phyloP scores from a whole-genome alignment of 192 early-diverging fungal genomes.

The Rhizophagus prolifer region DNA sequence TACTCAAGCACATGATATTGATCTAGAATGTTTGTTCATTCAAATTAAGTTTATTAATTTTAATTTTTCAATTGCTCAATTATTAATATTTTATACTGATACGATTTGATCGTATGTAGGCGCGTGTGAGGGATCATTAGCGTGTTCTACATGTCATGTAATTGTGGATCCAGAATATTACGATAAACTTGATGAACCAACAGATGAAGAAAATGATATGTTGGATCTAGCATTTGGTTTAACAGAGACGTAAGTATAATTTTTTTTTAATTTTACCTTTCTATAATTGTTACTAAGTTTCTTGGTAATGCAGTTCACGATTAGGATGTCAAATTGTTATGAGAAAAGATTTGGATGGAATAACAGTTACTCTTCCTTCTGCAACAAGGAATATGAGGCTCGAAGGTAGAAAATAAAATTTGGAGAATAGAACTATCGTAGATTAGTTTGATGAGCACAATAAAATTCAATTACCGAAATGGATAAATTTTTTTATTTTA shows the following conservation, averaged over 20 bases:
- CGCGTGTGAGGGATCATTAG: conserved; percentile 94
- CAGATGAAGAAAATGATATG: conserved; percentile 99
- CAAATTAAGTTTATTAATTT: background rate
- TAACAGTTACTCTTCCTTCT: conserved; percentile 84
- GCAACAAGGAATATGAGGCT: conserved; percentile 74
- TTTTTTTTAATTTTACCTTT: background rate
- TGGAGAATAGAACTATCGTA: background rate
- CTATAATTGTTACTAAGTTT: background rate
- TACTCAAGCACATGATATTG: conserved; percentile 87
- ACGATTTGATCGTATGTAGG: conserved; percentile 40
- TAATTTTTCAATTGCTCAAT: background rate
- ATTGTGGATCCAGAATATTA: conserved; percentile 80
- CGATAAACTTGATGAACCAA: conserved; percentile 85
- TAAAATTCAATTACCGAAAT: background rate
- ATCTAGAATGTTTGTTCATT: conserved; percentile 76
- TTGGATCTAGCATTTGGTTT: conserved; percentile 94
- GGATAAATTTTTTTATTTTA: no score
- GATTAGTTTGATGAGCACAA: background rate
- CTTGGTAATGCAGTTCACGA: conserved; percentile 61
- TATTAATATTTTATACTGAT: background rate
- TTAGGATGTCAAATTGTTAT: conserved; percentile 92
- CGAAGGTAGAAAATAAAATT: conserved; percentile 10
- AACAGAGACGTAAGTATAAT: conserved; percentile 81
- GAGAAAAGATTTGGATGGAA: conserved; percentile 82
- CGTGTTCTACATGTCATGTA: conserved; percentile 95